phyloP scores from a whole-genome alignment of 371 early-diverging fungal genomes.

The Mucor ambiguus region DNA sequence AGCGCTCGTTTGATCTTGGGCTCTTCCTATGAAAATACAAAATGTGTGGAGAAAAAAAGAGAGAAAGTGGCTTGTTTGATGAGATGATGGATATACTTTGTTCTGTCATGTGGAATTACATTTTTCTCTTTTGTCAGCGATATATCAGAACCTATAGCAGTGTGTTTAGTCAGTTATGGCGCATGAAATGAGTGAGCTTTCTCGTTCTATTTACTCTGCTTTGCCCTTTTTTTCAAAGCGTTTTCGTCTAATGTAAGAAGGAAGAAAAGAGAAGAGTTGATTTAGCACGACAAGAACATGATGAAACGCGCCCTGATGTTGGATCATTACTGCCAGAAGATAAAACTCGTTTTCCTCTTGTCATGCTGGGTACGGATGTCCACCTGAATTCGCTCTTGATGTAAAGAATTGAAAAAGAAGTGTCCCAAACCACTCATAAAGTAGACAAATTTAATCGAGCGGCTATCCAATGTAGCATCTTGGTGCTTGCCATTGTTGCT shows the following conservation, averaged over 20 bases:
- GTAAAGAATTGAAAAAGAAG: slow-evolving; percentile 2
- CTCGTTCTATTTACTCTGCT: neutral
- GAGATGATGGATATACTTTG: neutral
- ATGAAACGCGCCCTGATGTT: neutral
- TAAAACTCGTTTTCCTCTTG: slow-evolving; percentile 1
- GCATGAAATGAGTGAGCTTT: neutral
- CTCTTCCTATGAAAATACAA: slow-evolving; percentile 1
- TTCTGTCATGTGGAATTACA: neutral
- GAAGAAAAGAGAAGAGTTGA: neutral
- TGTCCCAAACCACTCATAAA: neutral
- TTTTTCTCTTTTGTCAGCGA: neutral
- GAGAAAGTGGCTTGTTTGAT: neutral
- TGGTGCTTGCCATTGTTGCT: neutral
- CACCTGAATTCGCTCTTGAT: neutral
- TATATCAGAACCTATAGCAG: neutral
- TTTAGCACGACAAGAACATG: neutral
- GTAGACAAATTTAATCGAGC: neutral
- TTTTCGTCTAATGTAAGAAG: neutral
- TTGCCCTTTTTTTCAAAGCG: neutral
- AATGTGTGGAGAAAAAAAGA: too few species aligned
- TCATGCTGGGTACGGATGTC: neutral
- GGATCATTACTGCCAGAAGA: neutral
- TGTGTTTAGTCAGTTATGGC: neutral
- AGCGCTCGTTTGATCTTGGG: slow-evolving; percentile 14
- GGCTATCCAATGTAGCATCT: neutral